Evolutionary conservation across 2,329 filamentous ascomycete species (phyloP).

Genomic region (Sclerotinia borealis): DNA sequence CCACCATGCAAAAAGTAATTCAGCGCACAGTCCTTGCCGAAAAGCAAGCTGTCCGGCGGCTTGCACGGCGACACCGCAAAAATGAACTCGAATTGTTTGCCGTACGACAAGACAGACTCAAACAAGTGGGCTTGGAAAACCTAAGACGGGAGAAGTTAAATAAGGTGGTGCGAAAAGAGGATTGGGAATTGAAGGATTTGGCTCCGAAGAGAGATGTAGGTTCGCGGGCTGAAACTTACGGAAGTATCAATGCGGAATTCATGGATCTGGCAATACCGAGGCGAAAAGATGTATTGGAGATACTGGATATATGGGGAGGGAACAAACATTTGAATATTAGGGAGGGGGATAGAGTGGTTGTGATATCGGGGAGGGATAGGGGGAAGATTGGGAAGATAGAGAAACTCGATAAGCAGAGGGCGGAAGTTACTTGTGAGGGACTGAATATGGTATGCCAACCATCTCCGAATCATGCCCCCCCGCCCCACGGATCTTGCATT

Average conservation of each 20-base stretch:
- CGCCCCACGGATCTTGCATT: not conserved
- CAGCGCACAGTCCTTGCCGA: slow-evolving; percentile 61
- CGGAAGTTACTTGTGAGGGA: slow-evolving; percentile 55
- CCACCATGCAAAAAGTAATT: slow-evolving; percentile 63
- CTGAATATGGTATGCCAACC: slow-evolving; percentile 51
- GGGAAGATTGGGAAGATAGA: slow-evolving; percentile 75
- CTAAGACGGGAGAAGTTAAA: slow-evolving; percentile 38
- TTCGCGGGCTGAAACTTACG: slow-evolving; percentile 50
- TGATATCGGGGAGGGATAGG: slow-evolving; percentile 71
- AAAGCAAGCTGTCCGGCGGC: slow-evolving; percentile 51
- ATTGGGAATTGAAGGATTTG: slow-evolving; percentile 72
- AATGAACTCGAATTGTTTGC: slow-evolving; percentile 14
- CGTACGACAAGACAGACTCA: not conserved
- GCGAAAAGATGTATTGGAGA: slow-evolving; percentile 22
- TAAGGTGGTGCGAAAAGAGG: slow-evolving; percentile 57
- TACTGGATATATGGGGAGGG: slow-evolving; percentile 33
- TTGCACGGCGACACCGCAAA: slow-evolving; percentile 33
- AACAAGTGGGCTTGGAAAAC: not conserved
- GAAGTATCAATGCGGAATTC: slow-evolving; percentile 41
- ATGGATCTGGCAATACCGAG: slow-evolving; percentile 28
- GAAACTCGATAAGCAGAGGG: slow-evolving; percentile 47
- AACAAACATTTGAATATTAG: slow-evolving; percentile 54
- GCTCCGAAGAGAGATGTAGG: slow-evolving; percentile 72
- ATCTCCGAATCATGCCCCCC: not conserved
- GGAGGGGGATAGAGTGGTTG: slow-evolving; percentile 71